Evolutionary conservation across 73 alveolate genomes (phyloP), one percentile per base, ranked within the genome.

Genomic region (Durusdinium trenchii): DNA sequence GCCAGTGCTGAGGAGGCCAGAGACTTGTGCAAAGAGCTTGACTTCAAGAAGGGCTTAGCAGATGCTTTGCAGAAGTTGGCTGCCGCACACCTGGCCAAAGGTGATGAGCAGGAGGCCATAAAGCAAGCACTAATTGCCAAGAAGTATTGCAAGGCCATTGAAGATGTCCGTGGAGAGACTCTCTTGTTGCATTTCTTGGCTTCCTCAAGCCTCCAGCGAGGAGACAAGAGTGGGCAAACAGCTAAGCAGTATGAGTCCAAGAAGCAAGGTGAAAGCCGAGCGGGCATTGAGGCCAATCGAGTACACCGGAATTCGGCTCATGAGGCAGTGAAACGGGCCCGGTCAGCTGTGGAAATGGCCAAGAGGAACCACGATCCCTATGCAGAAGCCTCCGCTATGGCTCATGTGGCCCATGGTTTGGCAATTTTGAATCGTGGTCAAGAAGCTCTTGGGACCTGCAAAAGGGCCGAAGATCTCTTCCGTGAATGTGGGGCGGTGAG

Each of bases 101-200:
- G 89, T 78, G 89, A 78, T 45, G 89, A 78, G 48, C 92, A 48
- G 10, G 92, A 90, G 52, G 96, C 96, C 23, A 75, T 90, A 69
- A 90, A 90, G 73, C 86, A 62, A 46, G 96, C 96, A 4, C 83
- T 90, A 42, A 48, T 90, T 18, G 96, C 96, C 48, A 90, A 67
- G 96, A 90, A 90, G 71, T 90, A 90, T 35, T 90, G 96, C 96
- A 90, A 90, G 54, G 96, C 96, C 46, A 90, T 90, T 67, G 96
- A 90, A 50, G 92, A 82, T 57, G 83, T 90, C 32, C 86, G 96
- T 26, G 96, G 96, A 4, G 96, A 90, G 86, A 90, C 96, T 14
- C 86, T 86, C n/a, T 26, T 90, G 75, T 50, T 90, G 40, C 96
- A 90, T 38, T 90, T 90, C 86, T 47, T 90, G 87, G 96, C 96